These are phyloP conservation scores for Fusarium brevicatenulatum DNA, from an alignment of 2,329 filamentous ascomycete genomes.

Conservation along the genomic window DNA sequence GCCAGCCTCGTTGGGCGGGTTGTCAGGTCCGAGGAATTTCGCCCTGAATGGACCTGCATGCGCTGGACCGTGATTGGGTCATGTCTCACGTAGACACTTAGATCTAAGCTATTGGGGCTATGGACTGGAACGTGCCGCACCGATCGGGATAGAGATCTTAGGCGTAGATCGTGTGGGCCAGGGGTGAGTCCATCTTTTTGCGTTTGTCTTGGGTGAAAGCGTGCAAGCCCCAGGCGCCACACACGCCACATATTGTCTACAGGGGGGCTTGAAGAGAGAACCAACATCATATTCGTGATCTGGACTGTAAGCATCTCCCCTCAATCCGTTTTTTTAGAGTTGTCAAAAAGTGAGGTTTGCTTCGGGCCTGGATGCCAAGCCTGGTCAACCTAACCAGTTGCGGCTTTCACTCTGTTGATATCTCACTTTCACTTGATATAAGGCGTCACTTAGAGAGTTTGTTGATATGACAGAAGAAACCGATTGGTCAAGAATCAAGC, in stretches of 20 bases:
- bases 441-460: neutral
- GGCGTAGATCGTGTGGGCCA: neutral
- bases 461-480: neutral
- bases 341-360: slow-evolving; percentile 2
- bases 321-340: slow-evolving; percentile 21
- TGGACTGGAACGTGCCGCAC: slow-evolving; percentile 35
- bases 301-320: slow-evolving; percentile 3
- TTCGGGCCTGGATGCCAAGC: slow-evolving; percentile 33
- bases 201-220: slow-evolving; percentile 25
- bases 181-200: slow-evolving; percentile 10
- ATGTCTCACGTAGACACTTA: neutral
- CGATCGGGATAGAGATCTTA: slow-evolving; percentile 25
- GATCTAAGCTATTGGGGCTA: slow-evolving; percentile 9
- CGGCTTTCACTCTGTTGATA: neutral
- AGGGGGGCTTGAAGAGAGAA: neutral
- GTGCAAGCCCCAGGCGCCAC: slow-evolving; percentile 27
- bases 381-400: slow-evolving; percentile 20
- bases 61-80: slow-evolving; percentile 15
- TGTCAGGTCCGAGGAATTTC: slow-evolving; percentile 29
- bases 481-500: slow-evolving; percentile 1
- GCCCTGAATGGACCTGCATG: slow-evolving; percentile 28
- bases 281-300: slow-evolving; percentile 2
- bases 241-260: slow-evolving; percentile 7
- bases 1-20: neutral
- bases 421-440: neutral